Conservation (phyloP, 2,329 filamentous ascomycete genomes). For the Penicillium capsulatum region DNA sequence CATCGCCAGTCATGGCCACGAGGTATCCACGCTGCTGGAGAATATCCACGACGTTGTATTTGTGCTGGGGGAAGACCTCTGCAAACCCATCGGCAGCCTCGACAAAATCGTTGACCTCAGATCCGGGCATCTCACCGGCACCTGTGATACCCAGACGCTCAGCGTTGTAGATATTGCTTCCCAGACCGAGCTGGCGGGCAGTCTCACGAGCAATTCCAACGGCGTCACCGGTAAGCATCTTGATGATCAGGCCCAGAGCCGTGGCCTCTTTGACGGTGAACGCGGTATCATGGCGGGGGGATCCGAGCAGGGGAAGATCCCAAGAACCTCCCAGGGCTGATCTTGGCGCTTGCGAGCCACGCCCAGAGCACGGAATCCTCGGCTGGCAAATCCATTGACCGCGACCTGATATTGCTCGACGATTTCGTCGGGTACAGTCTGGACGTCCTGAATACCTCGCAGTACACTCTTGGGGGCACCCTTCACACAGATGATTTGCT, state of each 20-base stretch:
- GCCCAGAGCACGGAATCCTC: slow-evolving; percentile 91
- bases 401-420: slow-evolving; percentile 87
- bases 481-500: slow-evolving; percentile 85
- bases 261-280: slow-evolving; percentile 89
- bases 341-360: slow-evolving; percentile 84
- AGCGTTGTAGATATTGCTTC: slow-evolving; percentile 90
- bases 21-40: slow-evolving; percentile 89
- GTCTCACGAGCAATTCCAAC: slow-evolving; percentile 91
- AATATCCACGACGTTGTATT: slow-evolving; percentile 91
- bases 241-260: slow-evolving; percentile 80
- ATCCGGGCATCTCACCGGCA: slow-evolving; percentile 87
- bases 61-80: slow-evolving; percentile 92
- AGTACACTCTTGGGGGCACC: slow-evolving; percentile 84
- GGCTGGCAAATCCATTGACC: slow-evolving; percentile 83
- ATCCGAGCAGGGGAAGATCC: slow-evolving; percentile 92
- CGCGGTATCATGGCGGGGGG: slow-evolving; percentile 87
- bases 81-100: slow-evolving; percentile 93
- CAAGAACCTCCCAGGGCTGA: slow-evolving; percentile 82
- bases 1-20: slow-evolving; percentile 93
- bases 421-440: slow-evolving; percentile 69
- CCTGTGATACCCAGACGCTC: slow-evolving; percentile 87
- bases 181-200: slow-evolving; percentile 83
- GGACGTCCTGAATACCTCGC: slow-evolving; percentile 81
- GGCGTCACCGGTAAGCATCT: slow-evolving; percentile 94
- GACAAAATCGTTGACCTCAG: slow-evolving; percentile 91